Base-by-base conservation (phyloP, 1,139 yeast species). In the Schwanniomyces etchellsii region DNA sequence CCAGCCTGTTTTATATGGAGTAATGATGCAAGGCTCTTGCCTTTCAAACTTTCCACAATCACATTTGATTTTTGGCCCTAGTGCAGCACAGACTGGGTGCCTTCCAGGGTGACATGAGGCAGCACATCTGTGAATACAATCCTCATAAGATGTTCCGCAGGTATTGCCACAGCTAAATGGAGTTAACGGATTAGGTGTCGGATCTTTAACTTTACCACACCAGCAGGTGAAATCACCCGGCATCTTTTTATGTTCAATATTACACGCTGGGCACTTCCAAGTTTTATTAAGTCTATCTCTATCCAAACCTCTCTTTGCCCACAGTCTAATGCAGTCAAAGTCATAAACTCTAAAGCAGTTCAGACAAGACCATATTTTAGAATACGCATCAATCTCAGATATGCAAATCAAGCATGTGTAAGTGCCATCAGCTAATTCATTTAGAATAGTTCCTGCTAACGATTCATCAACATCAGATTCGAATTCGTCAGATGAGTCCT, bases 251-350 rank as follows among this genome's bases (percentile, higher is more conserved):
- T 70, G 70, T 20, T 65, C 70, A 9, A 64, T 58, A 44, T 81
- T 84, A 55, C 97, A 88, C 12, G 88, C 74, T 1, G 96, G 96
- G 52, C 97, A 88, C 45, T 89, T 69, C 96, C 96, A 88, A 26
- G 66, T 64, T 33, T 70, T 62, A 28, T 55, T 52, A 12, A 46
- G 42, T 28, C 57, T 52, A 25, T 74, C 74, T 4, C 83, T 78
- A 7, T 83, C 74, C 1, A 85, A 74, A 2, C 93, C 91, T 35
- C 83, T 65, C 20, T 58, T 55, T 4, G 95, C 91, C 96, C 96
- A 86, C 39, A 78, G 86, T 34, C 71, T 59, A 34, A 86, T 80
- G 57, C 96, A 86, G 11, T 77, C 81, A 33, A 83, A 60, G 50
- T 86, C 95, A 50, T 83, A 86, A 1, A 83, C 94, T 38, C 95